Evolutionary conservation across 139 green algal species (phyloP), one percentile per base, ranked within the genome.

Genomic region (Coelastrella sp.): DNA sequence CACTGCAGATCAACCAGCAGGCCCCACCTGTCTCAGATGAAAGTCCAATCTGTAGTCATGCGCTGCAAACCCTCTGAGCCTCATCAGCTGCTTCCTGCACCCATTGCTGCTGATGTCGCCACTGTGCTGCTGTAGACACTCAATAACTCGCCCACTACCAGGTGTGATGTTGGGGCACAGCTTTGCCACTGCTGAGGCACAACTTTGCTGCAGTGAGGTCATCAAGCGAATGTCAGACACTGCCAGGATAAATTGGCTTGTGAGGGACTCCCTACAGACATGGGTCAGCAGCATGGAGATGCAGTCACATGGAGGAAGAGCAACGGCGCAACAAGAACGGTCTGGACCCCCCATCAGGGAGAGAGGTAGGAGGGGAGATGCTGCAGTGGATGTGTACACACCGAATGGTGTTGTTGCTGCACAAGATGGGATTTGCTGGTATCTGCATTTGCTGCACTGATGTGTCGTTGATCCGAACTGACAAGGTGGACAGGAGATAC

Each of bases 41-140:
- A 59, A 87, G 84, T 95, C 90, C 76, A 93, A 54, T 0, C 91
- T 64, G 73, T 92, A 91, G 90, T 95, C 93, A 73, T 94, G 90
- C 23, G 91, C 92, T 11, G 88, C 85, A 60, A 93, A 81, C 73
- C 92, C 92, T 85, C 91, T 65, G 84, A 94, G 81, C 64, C 92
- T 85, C 60, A 94, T 77, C 80, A 94, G 82, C 90, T 93, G 90
- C n/a, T 61, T 20, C 85, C 90, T 80, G 85, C 92, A 94, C 22
- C n/a, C 75, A 61, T 22, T 75, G 59, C 80, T 86, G 64, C 64
- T 71, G 64, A 90, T 47, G 64, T 80, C 61, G 7, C 61, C 65
- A 68, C 78, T 82, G 61, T 80, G 13, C 78, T 87, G 87, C 82
- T 89, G 81, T 60, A 92, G 89, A 81, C 82, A 94, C 11, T n/a